Percentiles rank a stretch among this genome's conserved stretches.
Evolutionary conservation across 2,329 filamentous ascomycete genomes (phyloP).

Genomic region (Diplodia sapinea): DNA sequence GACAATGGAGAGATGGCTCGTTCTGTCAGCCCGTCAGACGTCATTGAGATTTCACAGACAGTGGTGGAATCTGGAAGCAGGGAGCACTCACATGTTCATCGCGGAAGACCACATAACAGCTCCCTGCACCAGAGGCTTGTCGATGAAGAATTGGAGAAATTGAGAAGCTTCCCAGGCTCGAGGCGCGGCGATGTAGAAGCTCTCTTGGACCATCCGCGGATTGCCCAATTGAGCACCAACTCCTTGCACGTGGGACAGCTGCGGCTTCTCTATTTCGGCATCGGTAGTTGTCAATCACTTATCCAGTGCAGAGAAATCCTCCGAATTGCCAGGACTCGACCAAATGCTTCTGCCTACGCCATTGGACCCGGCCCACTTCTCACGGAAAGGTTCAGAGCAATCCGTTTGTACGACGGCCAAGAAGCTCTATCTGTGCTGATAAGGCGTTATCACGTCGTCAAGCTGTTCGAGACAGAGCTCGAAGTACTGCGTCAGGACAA

Average conservation of each 20-base stretch:
- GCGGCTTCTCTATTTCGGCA: slow-evolving; percentile 24
- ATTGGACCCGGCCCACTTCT: background rate
- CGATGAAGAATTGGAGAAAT: slow-evolving; percentile 23
- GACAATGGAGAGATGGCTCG: background rate
- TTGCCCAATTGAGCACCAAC: slow-evolving; percentile 10
- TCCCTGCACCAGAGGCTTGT: slow-evolving; percentile 19
- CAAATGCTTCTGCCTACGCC: background rate
- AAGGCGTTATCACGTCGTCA: slow-evolving; percentile 31
- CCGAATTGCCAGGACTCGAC: slow-evolving; percentile 8
- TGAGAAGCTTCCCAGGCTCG: slow-evolving; percentile 2
- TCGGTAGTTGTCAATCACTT: slow-evolving; percentile 30
- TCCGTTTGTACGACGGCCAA: slow-evolving; percentile 21
- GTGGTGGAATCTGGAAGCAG: slow-evolving; percentile 10
- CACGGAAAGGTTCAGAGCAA: slow-evolving; percentile 25
- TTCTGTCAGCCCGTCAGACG: background rate
- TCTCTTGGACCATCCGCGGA: slow-evolving; percentile 14
- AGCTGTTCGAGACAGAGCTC: slow-evolving; percentile 23
- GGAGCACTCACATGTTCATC: background rate
- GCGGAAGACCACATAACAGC: background rate
- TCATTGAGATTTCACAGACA: background rate
- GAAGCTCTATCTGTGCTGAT: slow-evolving; percentile 27
- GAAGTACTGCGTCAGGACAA: slow-evolving; percentile 10
- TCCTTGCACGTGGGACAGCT: slow-evolving; percentile 12
- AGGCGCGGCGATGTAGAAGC: slow-evolving; percentile 2
- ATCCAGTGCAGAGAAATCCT: slow-evolving; percentile 23